Evolutionary conservation across 2,329 filamentous ascomycete species (phyloP).

Genomic region (Fusarium sp.): DNA sequence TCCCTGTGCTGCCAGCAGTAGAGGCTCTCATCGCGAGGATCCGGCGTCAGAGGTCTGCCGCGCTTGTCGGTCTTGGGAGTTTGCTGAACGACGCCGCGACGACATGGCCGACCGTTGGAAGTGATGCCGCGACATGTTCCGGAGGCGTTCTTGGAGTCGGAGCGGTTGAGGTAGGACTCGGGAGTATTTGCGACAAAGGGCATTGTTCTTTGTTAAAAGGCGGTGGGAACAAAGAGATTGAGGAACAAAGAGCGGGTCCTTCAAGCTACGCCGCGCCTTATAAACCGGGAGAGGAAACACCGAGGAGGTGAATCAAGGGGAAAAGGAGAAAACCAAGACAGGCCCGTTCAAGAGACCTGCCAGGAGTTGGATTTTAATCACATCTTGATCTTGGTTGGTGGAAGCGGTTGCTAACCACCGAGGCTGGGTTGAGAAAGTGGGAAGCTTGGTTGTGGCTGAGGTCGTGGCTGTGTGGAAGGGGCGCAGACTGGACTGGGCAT

Average conservation of each 20-base stretch:
- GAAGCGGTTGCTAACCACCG: slow-evolving; percentile 30
- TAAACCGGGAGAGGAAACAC: background rate
- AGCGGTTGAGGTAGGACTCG: slow-evolving; percentile 82
- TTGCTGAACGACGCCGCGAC: slow-evolving; percentile 73
- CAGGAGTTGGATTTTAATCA: slow-evolving; percentile 30
- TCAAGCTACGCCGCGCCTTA: background rate
- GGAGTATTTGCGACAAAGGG: slow-evolving; percentile 73
- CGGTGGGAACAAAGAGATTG: slow-evolving; percentile 19
- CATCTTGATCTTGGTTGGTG: slow-evolving; percentile 44
- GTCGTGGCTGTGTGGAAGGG: slow-evolving; percentile 25
- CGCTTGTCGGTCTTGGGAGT: slow-evolving; percentile 31
- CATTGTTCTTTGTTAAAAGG: slow-evolving; percentile 48
- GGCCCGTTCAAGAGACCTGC: slow-evolving; percentile 29
- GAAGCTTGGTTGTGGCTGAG: slow-evolving; percentile 42
- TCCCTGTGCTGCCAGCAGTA: slow-evolving; percentile 98
- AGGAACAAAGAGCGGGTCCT: background rate
- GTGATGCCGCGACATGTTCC: slow-evolving; percentile 93
- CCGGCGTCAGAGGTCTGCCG: slow-evolving; percentile 53
- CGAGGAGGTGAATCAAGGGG: slow-evolving; percentile 30
- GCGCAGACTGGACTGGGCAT: background rate
- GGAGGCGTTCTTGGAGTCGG: slow-evolving; percentile 86
- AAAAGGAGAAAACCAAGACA: slow-evolving; percentile 1
- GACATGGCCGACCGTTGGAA: slow-evolving; percentile 84
- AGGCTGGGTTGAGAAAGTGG: slow-evolving; percentile 29
- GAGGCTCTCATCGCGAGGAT: slow-evolving; percentile 71